A percentile compares a stretch with the other conserved stretches of the same genome.
phyloP scores from a whole-genome alignment of 352 stramenopile species.

The Hyaloperonospora brassicae region DNA sequence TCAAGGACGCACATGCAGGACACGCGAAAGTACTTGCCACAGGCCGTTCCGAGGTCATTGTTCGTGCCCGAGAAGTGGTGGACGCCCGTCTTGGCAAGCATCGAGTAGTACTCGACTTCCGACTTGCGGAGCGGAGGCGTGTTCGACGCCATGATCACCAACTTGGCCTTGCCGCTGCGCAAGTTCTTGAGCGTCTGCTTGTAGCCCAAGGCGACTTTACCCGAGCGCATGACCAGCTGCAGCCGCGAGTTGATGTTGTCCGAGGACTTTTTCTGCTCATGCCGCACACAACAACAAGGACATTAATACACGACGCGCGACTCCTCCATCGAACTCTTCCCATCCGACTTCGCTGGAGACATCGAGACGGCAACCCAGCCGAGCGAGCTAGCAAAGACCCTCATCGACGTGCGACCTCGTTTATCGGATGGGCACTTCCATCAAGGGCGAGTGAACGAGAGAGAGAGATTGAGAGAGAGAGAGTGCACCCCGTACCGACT shows the following conservation, averaged over 20 bases:
- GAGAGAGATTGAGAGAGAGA: neutral
- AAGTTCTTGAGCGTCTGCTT: constrained; percentile 97
- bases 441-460: neutral
- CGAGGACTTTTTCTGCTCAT: constrained; percentile 93
- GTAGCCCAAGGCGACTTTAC: constrained; percentile 98
- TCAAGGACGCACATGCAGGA: constrained; percentile 95
- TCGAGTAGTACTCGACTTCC: constrained; percentile 99
- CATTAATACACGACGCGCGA: constrained; percentile 16
- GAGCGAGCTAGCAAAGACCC: neutral
- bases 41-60: constrained; percentile 98
- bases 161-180: constrained; percentile 94
- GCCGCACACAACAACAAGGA: constrained; percentile 3
- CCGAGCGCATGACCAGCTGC: constrained; percentile 99
- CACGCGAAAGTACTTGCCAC: constrained; percentile 98
- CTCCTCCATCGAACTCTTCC: constrained; percentile 31
- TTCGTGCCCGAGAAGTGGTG: constrained; percentile 98
- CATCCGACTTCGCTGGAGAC: constrained; percentile 30
- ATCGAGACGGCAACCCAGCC: constrained; percentile 2
- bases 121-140: constrained; percentile 97
- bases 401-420: constrained; percentile 34
- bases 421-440: constrained; percentile 35
- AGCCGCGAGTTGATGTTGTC: constrained; percentile 99
- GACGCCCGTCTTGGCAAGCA: constrained; percentile 97
- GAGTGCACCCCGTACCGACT: constrained; percentile 51
- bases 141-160: constrained; percentile 97